These are phyloP conservation scores for Camellia japonica DNA, from an alignment of 148 eudicot genomes.

Conservation along the genomic window DNA sequence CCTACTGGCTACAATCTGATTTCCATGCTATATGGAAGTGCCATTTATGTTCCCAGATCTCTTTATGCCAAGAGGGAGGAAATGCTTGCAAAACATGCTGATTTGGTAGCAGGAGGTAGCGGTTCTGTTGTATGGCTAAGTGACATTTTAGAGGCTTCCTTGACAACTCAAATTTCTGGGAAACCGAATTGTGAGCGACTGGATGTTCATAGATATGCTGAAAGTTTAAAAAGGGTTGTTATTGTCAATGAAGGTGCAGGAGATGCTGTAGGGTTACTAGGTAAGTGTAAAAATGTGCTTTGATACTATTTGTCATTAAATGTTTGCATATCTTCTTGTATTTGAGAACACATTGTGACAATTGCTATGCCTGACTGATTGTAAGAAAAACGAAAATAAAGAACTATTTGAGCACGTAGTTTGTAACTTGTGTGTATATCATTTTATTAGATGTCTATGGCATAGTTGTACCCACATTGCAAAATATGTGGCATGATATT, in stretches of 20 bases:
- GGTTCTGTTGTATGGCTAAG: slow-evolving; percentile 55
- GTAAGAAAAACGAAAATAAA: neutral
- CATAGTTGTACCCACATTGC: too few relatives aligned
- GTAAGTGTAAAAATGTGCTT: slow-evolving; percentile 32
- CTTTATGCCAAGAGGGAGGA: slow-evolving; percentile 75
- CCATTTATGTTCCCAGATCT: slow-evolving; percentile 74
- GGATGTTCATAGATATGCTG: slow-evolving; percentile 21
- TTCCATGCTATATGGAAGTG: slow-evolving; percentile 72
- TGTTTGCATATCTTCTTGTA: neutral
- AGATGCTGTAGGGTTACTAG: slow-evolving; percentile 74
- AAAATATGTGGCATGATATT: too few relatives aligned
- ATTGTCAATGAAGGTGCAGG: slow-evolving; percentile 93
- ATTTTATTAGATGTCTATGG: neutral
- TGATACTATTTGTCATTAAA: neutral
- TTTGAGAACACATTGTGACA: neutral
- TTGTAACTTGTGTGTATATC: neutral
- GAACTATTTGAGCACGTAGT: neutral
- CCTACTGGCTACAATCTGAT: slow-evolving; percentile 79
- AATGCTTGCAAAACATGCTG: slow-evolving; percentile 68
- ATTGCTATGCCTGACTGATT: neutral
- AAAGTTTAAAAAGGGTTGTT: slow-evolving; percentile 47
- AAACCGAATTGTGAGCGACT: slow-evolving; percentile 9
- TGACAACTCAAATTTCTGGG: slow-evolving; percentile 19
- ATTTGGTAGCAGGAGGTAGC: slow-evolving; percentile 46
- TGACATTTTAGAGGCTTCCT: slow-evolving; percentile 52